Conservation (phyloP, 148 eudicot species). For the Rhododendron vialii region DNA sequence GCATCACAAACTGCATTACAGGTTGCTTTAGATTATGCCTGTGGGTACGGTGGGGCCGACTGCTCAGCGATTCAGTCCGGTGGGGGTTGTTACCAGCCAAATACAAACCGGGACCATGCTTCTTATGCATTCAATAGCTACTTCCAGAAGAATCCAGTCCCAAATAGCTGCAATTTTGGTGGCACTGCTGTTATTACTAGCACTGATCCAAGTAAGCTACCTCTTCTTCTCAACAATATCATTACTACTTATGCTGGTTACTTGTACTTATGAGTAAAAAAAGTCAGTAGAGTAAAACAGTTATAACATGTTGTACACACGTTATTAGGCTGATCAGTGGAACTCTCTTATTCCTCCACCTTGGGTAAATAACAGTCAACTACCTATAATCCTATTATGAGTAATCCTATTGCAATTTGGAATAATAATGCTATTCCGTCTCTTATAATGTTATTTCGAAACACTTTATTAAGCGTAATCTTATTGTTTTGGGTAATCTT, state of each 20-base stretch:
- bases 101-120: conserved; percentile 17
- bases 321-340: neutral
- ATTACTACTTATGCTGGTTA: neutral
- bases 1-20: conserved; percentile 23
- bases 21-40: conserved; percentile 31
- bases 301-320: neutral
- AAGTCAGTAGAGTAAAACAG: neutral
- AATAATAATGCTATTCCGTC: neutral
- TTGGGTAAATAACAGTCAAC: neutral
- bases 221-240: conserved; percentile 8
- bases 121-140: conserved; percentile 30
- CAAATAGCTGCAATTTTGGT: conserved; percentile 31
- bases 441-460: neutral
- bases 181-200: conserved; percentile 48
- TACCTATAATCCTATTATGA: neutral
- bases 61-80: conserved; percentile 21
- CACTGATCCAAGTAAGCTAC: conserved; percentile 86
- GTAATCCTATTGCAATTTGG: neutral
- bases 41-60: conserved; percentile 24
- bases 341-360: neutral
- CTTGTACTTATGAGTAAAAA: neutral
- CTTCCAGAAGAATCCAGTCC: conserved; percentile 29
- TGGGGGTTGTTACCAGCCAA: conserved; percentile 23
- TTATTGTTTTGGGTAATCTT: neutral
- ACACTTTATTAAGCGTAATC: neutral